Percentiles rank a stretch among this genome's conserved stretches.
These are phyloP conservation scores for Metschnikowia rubicola DNA, from an alignment of 805 yeast species.

Conservation along the genomic window DNA sequence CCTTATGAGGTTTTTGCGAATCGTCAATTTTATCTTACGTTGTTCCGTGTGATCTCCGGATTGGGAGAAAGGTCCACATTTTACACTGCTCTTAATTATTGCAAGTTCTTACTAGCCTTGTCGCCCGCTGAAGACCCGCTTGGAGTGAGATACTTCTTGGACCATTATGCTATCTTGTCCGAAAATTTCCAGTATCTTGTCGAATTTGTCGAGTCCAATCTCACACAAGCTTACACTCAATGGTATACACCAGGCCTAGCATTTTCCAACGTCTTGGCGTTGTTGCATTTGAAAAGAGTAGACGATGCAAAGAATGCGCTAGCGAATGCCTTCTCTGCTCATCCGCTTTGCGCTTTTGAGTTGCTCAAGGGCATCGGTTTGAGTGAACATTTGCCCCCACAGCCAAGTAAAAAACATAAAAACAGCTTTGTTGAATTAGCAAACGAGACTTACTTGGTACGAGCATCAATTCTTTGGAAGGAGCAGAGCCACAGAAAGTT, in stretches of 20 bases:
- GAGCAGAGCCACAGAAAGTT: slow-evolving; percentile 45
- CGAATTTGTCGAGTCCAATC: slow-evolving; percentile 53
- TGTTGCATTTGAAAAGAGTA: slow-evolving; percentile 39
- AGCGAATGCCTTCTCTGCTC: slow-evolving; percentile 46
- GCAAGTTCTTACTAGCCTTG: slow-evolving; percentile 65
- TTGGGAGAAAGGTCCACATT: slow-evolving; percentile 76
- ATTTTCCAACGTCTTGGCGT: slow-evolving; percentile 64
- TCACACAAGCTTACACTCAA: slow-evolving; percentile 52
- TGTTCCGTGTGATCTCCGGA: slow-evolving; percentile 67
- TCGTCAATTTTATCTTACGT: slow-evolving; percentile 69
- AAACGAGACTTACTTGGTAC: slow-evolving; percentile 55
- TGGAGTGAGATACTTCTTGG: slow-evolving; percentile 81
- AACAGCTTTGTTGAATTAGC: slow-evolving; percentile 36
- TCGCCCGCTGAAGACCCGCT: slow-evolving; percentile 79
- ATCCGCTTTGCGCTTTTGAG: slow-evolving; percentile 55
- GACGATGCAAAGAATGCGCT: slow-evolving; percentile 49
- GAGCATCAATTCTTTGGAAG: slow-evolving; percentile 56
- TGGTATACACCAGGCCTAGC: slow-evolving; percentile 76
- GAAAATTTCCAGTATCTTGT: slow-evolving; percentile 62
- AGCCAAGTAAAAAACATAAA: slow-evolving; percentile 11
- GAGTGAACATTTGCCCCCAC: slow-evolving; percentile 4
- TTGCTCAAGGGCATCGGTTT: slow-evolving; percentile 50
- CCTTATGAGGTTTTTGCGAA: slow-evolving; percentile 76
- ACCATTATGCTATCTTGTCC: slow-evolving; percentile 66
- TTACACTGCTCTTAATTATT: slow-evolving; percentile 71